Evolutionary conservation across 768 basidiomycete genomes (phyloP), one percentile per base, ranked within the genome.

Genomic region (Rhizopogon roseolus): DNA sequence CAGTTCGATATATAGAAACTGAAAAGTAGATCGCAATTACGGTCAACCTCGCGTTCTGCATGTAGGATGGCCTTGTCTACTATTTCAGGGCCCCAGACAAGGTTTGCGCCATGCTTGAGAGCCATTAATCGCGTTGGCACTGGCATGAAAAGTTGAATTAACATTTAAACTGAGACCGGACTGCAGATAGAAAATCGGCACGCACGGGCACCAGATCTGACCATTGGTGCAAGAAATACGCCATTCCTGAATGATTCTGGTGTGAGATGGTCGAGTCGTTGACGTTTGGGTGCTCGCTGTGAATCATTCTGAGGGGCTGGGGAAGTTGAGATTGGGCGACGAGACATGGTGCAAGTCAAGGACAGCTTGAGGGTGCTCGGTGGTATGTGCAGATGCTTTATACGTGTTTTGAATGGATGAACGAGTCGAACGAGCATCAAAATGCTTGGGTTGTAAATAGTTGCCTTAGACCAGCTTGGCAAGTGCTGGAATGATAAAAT

Each of bases 191-290:
- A n/a, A 9, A 32, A n/a, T 5, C 37, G 13, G 38, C 40, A 80
- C 88, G 63, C 70, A 93, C 91, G 71, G 59, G 88, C 87, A 56
- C 94, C 92, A 54, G 92, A 96, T 64, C 94, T 82, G 50, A 99
- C 97, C 97, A 99, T 99, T 1, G 97, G 97, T 3, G 97, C 96
- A n/a, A 99, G 81, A 64, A 97, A 88, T 29, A 98, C 75, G 9
- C 93, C 95, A 72, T 91, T 79, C 59, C 86, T 86, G 74, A 93
- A 99, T 58, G 92, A 85, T 28, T 85, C 83, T 1, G 76, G 64
- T 0, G 85, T 85, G 16, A 90, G 76, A 58, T 83, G 80, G 14
- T 79, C 81, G 8, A 81, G 60, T 60, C 75, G 81, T 39, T 74
- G 71, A 7, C 82, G 79, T 64, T 90, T 90, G 0, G 72, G 28